phyloP scores from a whole-genome alignment of 2,329 filamentous ascomycete genomes.

The Botrytis tulipae region DNA sequence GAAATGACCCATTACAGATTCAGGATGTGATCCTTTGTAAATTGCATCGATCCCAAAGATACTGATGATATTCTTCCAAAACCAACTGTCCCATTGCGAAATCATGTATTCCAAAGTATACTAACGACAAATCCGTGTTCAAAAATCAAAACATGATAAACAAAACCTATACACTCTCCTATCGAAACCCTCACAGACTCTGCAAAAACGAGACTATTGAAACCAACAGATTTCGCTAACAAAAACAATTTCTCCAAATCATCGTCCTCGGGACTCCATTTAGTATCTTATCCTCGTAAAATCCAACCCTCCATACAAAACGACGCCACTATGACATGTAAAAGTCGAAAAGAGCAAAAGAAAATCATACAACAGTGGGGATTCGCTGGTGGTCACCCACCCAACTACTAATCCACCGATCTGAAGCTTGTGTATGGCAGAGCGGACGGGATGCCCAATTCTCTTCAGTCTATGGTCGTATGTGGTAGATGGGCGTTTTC shows the following conservation, averaged over 20 bases:
- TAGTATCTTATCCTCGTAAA: not conserved
- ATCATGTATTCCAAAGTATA: no score
- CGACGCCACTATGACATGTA: accelerated
- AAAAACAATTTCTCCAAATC: not conserved
- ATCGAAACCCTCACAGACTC: no score
- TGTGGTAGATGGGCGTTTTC: accelerated
- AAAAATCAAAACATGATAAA: not conserved
- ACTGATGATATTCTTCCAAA: no score
- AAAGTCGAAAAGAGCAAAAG: not conserved
- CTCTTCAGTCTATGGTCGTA: not conserved
- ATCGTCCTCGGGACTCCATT: not conserved
- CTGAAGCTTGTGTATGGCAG: not conserved
- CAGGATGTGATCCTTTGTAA: no score
- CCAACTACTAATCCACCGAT: not conserved
- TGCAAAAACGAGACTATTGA: not conserved
- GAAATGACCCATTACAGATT: no score
- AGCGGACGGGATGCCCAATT: not conserved
- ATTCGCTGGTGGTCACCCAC: not conserved
- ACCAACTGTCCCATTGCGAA: no score
- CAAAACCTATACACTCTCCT: not conserved
- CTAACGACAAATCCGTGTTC: no score
- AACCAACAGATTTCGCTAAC: accelerated
- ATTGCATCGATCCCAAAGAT: no score
- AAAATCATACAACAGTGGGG: not conserved
- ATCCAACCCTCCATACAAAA: no score